A percentile compares a stretch with the other conserved stretches of the same genome.
These are phyloP conservation scores for Aspergillus steynii DNA, from an alignment of 495 filamentous ascomycete species.

Conservation along the genomic window DNA sequence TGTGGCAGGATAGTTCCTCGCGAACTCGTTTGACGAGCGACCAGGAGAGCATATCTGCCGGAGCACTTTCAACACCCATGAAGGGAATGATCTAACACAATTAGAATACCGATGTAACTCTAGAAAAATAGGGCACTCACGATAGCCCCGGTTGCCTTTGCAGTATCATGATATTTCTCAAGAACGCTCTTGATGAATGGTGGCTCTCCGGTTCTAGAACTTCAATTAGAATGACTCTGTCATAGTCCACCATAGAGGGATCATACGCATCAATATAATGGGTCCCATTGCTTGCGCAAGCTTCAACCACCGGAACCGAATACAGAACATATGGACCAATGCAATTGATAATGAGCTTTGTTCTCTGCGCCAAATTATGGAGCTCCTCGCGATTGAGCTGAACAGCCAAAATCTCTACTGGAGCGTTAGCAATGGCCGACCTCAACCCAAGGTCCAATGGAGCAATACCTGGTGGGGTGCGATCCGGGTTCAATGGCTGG, in stretches of 20 bases:
- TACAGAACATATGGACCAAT: conserved; percentile 82
- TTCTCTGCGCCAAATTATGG: conserved; percentile 68
- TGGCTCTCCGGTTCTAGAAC: conserved; percentile 71
- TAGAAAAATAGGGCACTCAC: conserved; percentile 33
- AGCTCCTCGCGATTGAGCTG: conserved; percentile 65
- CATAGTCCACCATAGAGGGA: background rate
- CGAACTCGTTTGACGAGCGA: conserved; percentile 65
- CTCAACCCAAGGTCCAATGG: conserved; percentile 13
- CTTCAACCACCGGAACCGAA: conserved; percentile 78
- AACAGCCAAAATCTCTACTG: conserved; percentile 60
- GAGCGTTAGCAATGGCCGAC: conserved; percentile 14
- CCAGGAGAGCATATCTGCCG: conserved; percentile 77
- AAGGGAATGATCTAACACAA: conserved; percentile 73
- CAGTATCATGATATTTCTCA: conserved; percentile 72
- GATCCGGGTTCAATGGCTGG: conserved; percentile 66
- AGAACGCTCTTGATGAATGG: conserved; percentile 81
- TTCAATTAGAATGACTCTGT: conserved; percentile 12
- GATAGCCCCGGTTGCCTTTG: conserved; percentile 74
- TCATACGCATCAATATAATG: conserved; percentile 80
- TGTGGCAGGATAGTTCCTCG: conserved; percentile 54
- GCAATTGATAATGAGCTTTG: conserved; percentile 75
- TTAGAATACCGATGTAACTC: conserved; percentile 23
- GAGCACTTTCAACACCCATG: conserved; percentile 82
- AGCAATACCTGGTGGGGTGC: conserved; percentile 61
- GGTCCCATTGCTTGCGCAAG: conserved; percentile 85